Percentiles rank a stretch among this genome's conserved stretches.
phyloP scores from a whole-genome alignment of 2,329 filamentous ascomycete genomes.

The Ascocoryne sarcoides region DNA sequence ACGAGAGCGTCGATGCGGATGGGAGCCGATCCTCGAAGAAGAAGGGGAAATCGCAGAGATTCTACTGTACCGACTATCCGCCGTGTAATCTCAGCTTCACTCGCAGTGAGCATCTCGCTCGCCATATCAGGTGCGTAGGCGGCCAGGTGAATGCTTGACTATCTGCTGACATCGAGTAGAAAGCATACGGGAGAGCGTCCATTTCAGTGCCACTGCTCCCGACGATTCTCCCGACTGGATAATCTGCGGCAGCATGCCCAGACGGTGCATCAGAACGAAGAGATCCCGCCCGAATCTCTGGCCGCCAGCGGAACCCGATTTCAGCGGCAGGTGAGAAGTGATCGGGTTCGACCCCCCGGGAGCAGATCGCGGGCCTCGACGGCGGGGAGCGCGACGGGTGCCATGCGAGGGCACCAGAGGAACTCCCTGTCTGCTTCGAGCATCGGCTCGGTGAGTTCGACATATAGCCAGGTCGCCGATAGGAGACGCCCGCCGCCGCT shows the following conservation, averaged over 20 bases:
- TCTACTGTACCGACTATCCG: conserved; percentile 92
- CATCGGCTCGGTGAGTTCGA: conserved; percentile 64
- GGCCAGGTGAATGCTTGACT: conserved; percentile 10
- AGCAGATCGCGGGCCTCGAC: conserved; percentile 70
- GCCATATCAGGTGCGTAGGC: conserved; percentile 71
- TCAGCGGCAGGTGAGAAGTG: conserved; percentile 83
- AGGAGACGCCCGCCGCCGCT: conserved; percentile 71
- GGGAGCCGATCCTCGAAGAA: conserved; percentile 58
- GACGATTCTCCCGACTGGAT: conserved; percentile 87
- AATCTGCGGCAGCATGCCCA: conserved; percentile 95
- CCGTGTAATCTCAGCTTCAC: conserved; percentile 94
- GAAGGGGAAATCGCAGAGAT: conserved; percentile 94
- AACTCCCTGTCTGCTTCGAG: conserved; percentile 83
- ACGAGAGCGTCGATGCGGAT: conserved; percentile 53
- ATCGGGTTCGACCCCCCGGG: conserved; percentile 67
- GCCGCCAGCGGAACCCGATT: conserved; percentile 88
- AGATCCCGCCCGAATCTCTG: conserved; percentile 87
- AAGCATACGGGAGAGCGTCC: conserved; percentile 97
- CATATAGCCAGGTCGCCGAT: conserved; percentile 36
- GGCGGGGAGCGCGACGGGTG: conserved; percentile 60
- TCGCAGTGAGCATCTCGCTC: conserved; percentile 85
- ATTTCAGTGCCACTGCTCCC: conserved; percentile 90
- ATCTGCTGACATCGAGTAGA: conserved; percentile 37
- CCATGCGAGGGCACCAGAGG: conserved; percentile 67
- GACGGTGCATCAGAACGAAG: conserved; percentile 95